phyloP scores from a whole-genome alignment of 2,329 filamentous ascomycete species.

The Oidium heveae region DNA sequence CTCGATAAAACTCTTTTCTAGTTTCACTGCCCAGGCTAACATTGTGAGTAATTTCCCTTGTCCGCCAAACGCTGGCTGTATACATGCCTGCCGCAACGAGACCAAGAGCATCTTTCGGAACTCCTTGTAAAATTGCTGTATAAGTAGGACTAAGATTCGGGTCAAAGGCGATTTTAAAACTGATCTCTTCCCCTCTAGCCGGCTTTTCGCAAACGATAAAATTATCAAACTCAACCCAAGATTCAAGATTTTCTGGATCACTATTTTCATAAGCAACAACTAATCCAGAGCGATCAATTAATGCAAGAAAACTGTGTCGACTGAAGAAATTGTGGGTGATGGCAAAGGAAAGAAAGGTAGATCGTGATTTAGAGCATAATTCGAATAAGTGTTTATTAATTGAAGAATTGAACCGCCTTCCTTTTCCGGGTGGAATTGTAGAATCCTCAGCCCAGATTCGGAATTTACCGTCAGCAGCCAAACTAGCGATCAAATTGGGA shows the following conservation, averaged over 20 bases:
- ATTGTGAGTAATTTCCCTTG: conserved; percentile 27
- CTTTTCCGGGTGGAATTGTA: conserved; percentile 44
- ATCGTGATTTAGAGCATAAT: conserved; percentile 8
- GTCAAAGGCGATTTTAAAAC: conserved; percentile 70
- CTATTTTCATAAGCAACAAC: conserved; percentile 67
- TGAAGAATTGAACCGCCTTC: conserved; percentile 53
- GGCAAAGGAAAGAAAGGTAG: conserved; percentile 50
- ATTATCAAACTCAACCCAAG: conserved; percentile 52
- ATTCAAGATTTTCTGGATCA: conserved; percentile 53
- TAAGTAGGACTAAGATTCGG: conserved; percentile 65
- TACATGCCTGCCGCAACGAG: conserved; percentile 74
- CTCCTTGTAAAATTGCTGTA: conserved; percentile 52
- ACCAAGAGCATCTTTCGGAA: conserved; percentile 52
- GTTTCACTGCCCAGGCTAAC: conserved; percentile 28
- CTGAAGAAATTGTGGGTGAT: conserved; percentile 62
- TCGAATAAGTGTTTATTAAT: conserved; percentile 34
- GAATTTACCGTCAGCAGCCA: conserved; percentile 73
- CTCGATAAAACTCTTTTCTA: conserved; percentile 61
- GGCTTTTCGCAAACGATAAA: conserved; percentile 49
- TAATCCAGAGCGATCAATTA: conserved; percentile 60
- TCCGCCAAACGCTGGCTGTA: conserved; percentile 60
- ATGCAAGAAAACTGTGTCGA: conserved; percentile 59
- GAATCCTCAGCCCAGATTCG: conserved; percentile 85
- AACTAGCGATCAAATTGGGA: conserved; percentile 60
- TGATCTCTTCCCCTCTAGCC: conserved; percentile 58